These are phyloP conservation scores for Chlamydomonas schloesseri DNA, from an alignment of 139 green algal genomes.

Conservation along the genomic window DNA sequence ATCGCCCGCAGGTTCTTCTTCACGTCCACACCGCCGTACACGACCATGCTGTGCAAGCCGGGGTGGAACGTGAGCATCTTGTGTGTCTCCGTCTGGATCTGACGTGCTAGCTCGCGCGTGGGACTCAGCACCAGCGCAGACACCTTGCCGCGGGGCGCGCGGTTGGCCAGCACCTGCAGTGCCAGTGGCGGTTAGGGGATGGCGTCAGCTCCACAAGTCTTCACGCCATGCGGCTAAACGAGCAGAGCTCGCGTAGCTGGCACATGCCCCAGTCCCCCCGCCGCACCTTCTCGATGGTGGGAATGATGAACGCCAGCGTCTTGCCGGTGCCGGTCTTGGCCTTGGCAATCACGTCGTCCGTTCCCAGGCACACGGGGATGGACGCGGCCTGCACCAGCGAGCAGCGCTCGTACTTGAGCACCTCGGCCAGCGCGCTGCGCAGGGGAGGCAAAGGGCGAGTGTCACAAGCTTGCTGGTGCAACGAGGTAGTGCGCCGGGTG, in stretches of 20 bases:
- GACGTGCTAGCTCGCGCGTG: slow-evolving; percentile 82
- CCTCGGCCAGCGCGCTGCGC: slow-evolving; percentile 25
- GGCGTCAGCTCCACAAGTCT: too few relatives aligned
- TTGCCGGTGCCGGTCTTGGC: slow-evolving; percentile 91
- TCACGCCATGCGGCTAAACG: too few relatives aligned
- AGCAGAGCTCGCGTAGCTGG: too few relatives aligned
- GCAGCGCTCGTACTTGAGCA: slow-evolving; percentile 47
- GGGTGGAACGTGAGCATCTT: slow-evolving; percentile 74
- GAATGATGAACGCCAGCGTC: slow-evolving; percentile 86
- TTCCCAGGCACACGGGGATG: slow-evolving; percentile 50
- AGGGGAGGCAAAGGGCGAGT: not conserved
- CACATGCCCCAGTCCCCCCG: too few relatives aligned
- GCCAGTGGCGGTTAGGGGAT: not conserved
- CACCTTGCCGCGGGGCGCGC: slow-evolving; percentile 40
- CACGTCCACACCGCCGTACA: slow-evolving; percentile 92
- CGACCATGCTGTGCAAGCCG: slow-evolving; percentile 19
- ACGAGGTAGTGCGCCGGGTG: not conserved
- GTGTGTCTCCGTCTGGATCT: slow-evolving; percentile 76
- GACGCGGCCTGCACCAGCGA: slow-evolving; percentile 54
- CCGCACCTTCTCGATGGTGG: slow-evolving; percentile 65
- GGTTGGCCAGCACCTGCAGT: slow-evolving; percentile 46
- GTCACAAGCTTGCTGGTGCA: not conserved
- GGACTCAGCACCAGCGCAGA: slow-evolving; percentile 75
- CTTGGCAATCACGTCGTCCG: slow-evolving; percentile 80
- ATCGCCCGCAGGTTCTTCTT: slow-evolving; percentile 66